Percentiles rank a stretch among this genome's conserved stretches.
These are phyloP conservation scores for Eucalyptus erythrocorys DNA, from an alignment of 345 rosid species.

Conservation along the genomic window DNA sequence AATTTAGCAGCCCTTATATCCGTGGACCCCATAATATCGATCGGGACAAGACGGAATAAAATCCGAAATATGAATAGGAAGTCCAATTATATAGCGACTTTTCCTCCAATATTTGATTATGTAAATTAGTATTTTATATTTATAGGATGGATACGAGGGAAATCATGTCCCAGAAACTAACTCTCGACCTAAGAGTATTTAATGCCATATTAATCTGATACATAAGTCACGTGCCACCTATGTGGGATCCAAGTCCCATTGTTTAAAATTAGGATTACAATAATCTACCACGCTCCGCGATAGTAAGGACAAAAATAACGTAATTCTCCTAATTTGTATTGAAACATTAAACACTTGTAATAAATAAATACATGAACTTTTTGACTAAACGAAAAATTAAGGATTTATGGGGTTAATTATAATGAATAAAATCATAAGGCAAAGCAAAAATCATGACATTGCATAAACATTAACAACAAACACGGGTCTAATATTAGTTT, in stretches of 20 bases:
- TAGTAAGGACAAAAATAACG: background rate
- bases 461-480: too few relatives aligned
- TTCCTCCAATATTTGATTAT: background rate
- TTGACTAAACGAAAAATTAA: too few relatives aligned
- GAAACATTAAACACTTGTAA: too few relatives aligned
- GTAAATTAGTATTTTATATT: background rate
- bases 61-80: background rate
- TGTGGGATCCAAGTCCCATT: background rate
- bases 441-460: too few relatives aligned
- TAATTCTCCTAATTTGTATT: too few relatives aligned
- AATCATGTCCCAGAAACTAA: background rate
- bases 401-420: too few relatives aligned
- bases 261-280: background rate
- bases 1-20: background rate
- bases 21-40: background rate
- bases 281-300: background rate
- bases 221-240: background rate
- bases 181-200: background rate
- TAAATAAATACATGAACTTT: too few relatives aligned
- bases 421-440: too few relatives aligned
- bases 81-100: background rate
- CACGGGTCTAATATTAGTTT: too few relatives aligned
- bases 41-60: background rate
- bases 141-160: background rate
- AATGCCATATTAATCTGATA: background rate